phyloP scores from a whole-genome alignment of 768 basidiomycete species.

The Trametes cubensis region DNA sequence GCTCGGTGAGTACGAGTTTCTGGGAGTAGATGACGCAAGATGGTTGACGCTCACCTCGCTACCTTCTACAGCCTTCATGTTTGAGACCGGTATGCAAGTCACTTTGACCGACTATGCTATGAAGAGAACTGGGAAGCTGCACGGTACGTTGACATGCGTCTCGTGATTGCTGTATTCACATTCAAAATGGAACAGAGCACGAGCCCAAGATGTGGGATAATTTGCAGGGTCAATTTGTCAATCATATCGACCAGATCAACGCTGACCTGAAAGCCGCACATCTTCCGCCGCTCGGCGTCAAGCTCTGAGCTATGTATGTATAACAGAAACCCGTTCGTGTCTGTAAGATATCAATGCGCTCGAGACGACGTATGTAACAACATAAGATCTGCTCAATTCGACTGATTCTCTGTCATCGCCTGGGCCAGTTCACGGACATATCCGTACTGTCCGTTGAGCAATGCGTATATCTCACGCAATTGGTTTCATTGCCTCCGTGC shows the following conservation, averaged over 20 bases:
- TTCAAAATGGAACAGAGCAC: slow-evolving; percentile 43
- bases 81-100: slow-evolving; percentile 64
- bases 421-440: neutral
- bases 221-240: slow-evolving; percentile 58
- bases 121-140: slow-evolving; percentile 58
- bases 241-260: slow-evolving; percentile 60
- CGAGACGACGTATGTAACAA: too few species aligned
- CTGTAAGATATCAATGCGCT: too few species aligned
- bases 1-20: slow-evolving; percentile 47
- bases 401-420: too few species aligned
- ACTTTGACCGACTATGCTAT: slow-evolving; percentile 68
- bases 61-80: slow-evolving; percentile 54
- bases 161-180: neutral
- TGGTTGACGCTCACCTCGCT: neutral
- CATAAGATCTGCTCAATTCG: too few species aligned
- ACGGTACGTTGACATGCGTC: slow-evolving; percentile 42
- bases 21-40: neutral
- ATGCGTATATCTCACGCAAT: neutral
- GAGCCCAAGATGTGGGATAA: slow-evolving; percentile 71
- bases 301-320: slow-evolving; percentile 4
- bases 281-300: slow-evolving; percentile 22
- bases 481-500: neutral
- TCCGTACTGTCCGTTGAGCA: neutral
- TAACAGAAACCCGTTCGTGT: neutral
- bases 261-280: slow-evolving; percentile 30